phyloP scores from a whole-genome alignment of 208 protist species.

The Ichthyophonus hoferi region DNA sequence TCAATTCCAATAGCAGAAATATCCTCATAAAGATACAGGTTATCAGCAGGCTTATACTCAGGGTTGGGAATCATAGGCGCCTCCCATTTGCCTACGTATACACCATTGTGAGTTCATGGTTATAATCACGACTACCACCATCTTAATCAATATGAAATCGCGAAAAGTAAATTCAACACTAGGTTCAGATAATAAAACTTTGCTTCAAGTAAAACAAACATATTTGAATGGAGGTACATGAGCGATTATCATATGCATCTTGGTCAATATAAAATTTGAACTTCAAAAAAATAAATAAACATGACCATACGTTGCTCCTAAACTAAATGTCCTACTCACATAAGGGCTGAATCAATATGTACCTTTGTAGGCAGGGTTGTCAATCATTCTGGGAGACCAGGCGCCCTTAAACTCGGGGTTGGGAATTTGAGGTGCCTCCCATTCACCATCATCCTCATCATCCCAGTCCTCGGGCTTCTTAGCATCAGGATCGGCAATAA shows the following conservation, averaged over 20 bases:
- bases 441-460: conserved; percentile 76
- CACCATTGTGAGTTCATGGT: too few species aligned
- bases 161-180: too few species aligned
- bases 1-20: conserved; percentile 76
- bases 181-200: too few species aligned
- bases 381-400: conserved; percentile 73
- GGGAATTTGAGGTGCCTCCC: conserved; percentile 70
- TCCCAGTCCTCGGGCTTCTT: conserved; percentile 73
- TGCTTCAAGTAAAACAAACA: too few species aligned
- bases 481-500: conserved; percentile 66
- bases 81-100: conserved; percentile 80
- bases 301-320: too few species aligned
- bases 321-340: conserved; percentile 79
- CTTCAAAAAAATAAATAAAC: too few species aligned
- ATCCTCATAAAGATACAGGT: conserved; percentile 70
- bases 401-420: conserved; percentile 74
- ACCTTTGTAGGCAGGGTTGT: conserved; percentile 79
- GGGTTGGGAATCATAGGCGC: conserved; percentile 80
- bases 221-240: too few species aligned
- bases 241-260: too few species aligned
- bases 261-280: too few species aligned
- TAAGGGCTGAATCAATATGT: conserved; percentile 68
- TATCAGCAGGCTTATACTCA: conserved; percentile 68
- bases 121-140: too few species aligned
- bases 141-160: too few species aligned